Evolutionary conservation across 495 filamentous ascomycete species (phyloP), one percentile per base, ranked within the genome.

Genomic region (Penicillium cosmopolitanum): DNA sequence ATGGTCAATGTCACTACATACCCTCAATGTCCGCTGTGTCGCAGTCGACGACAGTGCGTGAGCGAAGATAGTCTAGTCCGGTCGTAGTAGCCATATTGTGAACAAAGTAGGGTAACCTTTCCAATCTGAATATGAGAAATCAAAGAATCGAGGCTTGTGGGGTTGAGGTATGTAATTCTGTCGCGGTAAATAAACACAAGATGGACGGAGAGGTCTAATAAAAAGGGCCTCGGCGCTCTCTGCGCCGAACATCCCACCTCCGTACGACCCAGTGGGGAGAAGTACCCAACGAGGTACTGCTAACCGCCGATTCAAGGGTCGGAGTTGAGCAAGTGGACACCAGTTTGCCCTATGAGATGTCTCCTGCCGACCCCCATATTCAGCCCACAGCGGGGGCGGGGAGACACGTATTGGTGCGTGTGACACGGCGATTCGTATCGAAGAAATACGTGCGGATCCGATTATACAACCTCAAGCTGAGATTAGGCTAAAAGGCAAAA

Each of bases 1-100:
- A 38, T 38, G 1, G 36, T 4, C 34, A 36, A 36, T 13, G 13
- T 12, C 15, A 38, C 36, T 38, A 38, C 36, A 38, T 31, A 83
- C 85, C 79, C 66, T 84, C 73, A 31, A 76, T 69, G 64, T 88
- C 84, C 56, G 88, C 75, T 0, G 84, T 85, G 58, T 89, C 87
- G 56, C 82, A 85, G 66, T 87, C 84, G 12, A 89, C 80, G 3
- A 76, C 55, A 19, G 79, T 84, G 51, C 76, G 70, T 10, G 78
- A 73, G 57, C 81, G 82, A 53, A 82, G 66, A 58, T 66, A 50
- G 43, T 80, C 69, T 5, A 76, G 63, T n/a, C 68, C 69, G 12
- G 65, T 69, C 50, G 61, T 61, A 36, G 47, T 11, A 43, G 59
- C 55, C 65, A 68, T 66, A 11, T 40, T 67, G 58, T 48, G 53